phyloP scores from a whole-genome alignment of 2,329 filamentous ascomycete species.

The Tolypocladium sp. region DNA sequence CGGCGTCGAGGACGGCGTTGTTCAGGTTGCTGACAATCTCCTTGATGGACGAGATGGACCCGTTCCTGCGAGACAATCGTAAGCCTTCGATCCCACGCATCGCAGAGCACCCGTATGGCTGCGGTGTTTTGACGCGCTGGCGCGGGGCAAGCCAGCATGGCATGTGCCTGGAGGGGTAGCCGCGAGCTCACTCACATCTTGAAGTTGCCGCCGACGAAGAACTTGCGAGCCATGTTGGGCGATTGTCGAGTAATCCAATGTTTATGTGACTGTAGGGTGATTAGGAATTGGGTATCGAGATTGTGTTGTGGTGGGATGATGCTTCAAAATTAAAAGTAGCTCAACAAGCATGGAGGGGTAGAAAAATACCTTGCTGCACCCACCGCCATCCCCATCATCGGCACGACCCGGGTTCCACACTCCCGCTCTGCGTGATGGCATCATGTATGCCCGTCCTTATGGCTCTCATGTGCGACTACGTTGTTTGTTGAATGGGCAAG shows the following conservation, averaged over 20 bases:
- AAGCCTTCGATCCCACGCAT: neutral
- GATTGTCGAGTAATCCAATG: constrained; percentile 10
- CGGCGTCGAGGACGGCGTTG: constrained; percentile 68
- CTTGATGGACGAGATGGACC: constrained; percentile 80
- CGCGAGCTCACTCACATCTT: constrained; percentile 79
- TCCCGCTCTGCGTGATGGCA: neutral
- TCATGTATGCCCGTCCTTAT: neutral
- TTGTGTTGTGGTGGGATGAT: neutral
- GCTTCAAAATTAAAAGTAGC: neutral
- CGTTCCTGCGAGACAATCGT: constrained; percentile 59
- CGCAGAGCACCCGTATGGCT: constrained; percentile 4
- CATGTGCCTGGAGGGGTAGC: constrained; percentile 15
- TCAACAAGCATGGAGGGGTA: neutral
- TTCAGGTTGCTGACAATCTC: constrained; percentile 87
- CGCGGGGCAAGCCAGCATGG: constrained; percentile 4
- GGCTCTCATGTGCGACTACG: neutral
- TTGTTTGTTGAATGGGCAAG: neutral
- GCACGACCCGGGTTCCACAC: neutral
- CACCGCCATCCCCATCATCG: neutral
- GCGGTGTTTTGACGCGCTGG: constrained; percentile 17
- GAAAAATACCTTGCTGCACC: neutral
- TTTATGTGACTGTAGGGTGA: neutral
- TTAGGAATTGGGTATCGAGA: neutral
- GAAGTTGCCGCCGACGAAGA: constrained; percentile 98
- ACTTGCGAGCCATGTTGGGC: constrained; percentile 81